These are phyloP conservation scores for Climacium dendroides DNA, from an alignment of 225 moss, liverwort and hornwort genomes.

Conservation along the genomic window DNA sequence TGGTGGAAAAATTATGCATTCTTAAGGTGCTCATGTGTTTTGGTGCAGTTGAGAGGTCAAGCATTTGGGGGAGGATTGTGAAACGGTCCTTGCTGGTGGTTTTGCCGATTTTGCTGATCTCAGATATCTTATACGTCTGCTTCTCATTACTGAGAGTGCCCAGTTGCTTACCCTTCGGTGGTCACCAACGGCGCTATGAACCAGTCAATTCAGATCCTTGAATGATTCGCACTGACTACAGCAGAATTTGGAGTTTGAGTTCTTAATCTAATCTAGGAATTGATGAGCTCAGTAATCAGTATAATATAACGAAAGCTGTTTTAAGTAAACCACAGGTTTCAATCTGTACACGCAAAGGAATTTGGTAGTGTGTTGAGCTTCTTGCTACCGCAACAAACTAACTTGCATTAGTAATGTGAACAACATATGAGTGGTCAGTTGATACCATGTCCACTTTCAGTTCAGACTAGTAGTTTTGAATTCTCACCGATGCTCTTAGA, in stretches of 20 bases:
- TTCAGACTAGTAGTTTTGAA: too few relatives aligned
- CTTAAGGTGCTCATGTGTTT: not conserved
- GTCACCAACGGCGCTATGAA: not conserved
- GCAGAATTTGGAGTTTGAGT: not conserved
- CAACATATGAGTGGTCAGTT: not conserved
- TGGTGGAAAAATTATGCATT: not conserved
- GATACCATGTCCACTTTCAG: not conserved
- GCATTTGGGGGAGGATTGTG: conserved; percentile 16
- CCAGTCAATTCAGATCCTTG: not conserved
- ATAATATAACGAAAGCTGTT: not conserved
- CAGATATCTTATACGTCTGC: not conserved
- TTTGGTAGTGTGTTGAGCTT: not conserved
- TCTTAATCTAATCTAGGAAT: not conserved
- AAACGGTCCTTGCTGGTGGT: not conserved
- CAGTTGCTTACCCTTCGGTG: not conserved
- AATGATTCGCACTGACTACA: not conserved
- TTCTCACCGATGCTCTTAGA: not conserved
- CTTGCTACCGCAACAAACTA: not conserved
- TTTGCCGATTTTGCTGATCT: conserved; percentile 7
- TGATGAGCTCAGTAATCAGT: not conserved
- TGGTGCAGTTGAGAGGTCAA: conserved; percentile 19
- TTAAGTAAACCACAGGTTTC: not conserved
- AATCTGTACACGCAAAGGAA: not conserved
- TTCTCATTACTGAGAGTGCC: conserved; percentile 1
- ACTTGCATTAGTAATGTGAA: not conserved